These are phyloP conservation scores for Arachis hypogaea DNA, from an alignment of 306 rosid genomes.

Conservation along the genomic window DNA sequence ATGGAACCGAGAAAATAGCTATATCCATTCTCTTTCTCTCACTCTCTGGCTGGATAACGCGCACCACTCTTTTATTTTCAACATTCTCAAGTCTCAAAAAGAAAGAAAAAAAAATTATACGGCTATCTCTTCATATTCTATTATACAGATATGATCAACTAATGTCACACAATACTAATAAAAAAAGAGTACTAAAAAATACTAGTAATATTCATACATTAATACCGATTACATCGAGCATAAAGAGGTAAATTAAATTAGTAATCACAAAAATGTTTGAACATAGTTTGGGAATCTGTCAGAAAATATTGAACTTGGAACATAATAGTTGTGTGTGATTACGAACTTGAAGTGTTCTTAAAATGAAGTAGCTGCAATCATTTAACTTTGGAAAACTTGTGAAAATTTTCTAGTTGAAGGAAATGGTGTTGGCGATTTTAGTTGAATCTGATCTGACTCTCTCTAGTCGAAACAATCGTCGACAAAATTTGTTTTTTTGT, in stretches of 20 bases:
- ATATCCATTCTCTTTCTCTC: conserved; percentile 54
- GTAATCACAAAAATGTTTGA: background rate
- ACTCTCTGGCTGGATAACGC: conserved; percentile 30
- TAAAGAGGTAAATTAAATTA: conserved; percentile 30
- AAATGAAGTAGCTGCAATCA: background rate
- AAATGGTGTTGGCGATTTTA: conserved; percentile 41
- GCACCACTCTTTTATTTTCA: conserved; percentile 13
- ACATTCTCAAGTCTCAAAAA: background rate
- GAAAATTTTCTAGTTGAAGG: conserved; percentile 39
- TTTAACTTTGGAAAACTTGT: conserved; percentile 16
- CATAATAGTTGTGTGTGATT: background rate
- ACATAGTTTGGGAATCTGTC: background rate
- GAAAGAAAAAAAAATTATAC: too few species aligned
- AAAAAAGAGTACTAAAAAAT: too few species aligned
- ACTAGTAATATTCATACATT: too few species aligned
- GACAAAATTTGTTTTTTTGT: conserved; percentile 27
- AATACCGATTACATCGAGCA: conserved; percentile 39
- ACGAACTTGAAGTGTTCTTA: background rate
- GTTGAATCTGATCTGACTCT: conserved; percentile 41
- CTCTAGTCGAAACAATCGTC: conserved; percentile 42
- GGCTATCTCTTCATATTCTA: too few species aligned
- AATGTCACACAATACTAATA: too few species aligned
- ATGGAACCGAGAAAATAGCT: conserved; percentile 53
- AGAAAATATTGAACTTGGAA: background rate
- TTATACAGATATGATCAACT: too few species aligned